A percentile compares a stretch with the other conserved stretches of the same genome.
Evolutionary conservation across 176 grass and related monocot species (phyloP).

Genomic region (Oryza punctata): DNA sequence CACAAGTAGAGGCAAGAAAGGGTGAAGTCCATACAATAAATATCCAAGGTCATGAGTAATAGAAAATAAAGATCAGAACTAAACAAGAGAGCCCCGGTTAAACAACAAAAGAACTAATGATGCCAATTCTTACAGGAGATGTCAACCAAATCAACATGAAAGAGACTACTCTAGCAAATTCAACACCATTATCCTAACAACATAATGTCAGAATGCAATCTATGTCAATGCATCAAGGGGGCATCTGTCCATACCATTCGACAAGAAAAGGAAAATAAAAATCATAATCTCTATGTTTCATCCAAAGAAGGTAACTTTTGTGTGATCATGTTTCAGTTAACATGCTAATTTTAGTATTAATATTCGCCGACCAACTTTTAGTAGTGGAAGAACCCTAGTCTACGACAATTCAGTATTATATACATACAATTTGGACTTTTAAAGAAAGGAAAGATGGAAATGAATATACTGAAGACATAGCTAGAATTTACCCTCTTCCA

Average conservation of each 20-base stretch:
- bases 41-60: not conserved
- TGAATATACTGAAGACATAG: not conserved
- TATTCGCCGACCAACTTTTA: not conserved
- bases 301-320: not conserved
- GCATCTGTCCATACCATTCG: not conserved
- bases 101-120: not conserved
- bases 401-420: not conserved
- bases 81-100: not conserved
- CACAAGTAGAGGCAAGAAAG: not conserved
- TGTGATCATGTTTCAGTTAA: not conserved
- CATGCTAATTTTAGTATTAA: not conserved
- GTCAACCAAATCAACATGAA: not conserved
- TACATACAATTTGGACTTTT: not conserved
- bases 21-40: not conserved
- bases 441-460: not conserved
- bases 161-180: not conserved
- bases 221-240: not conserved
- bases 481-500: constrained; percentile 70
- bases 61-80: not conserved
- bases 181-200: not conserved
- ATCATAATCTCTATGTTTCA: not conserved
- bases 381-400: not conserved
- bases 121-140: not conserved
- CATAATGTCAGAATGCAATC: not conserved
- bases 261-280: not conserved